Evolutionary conservation across 768 basidiomycete species (phyloP), one percentile per base, ranked within the genome.

Genomic region (Lactarius akahatsu): DNA sequence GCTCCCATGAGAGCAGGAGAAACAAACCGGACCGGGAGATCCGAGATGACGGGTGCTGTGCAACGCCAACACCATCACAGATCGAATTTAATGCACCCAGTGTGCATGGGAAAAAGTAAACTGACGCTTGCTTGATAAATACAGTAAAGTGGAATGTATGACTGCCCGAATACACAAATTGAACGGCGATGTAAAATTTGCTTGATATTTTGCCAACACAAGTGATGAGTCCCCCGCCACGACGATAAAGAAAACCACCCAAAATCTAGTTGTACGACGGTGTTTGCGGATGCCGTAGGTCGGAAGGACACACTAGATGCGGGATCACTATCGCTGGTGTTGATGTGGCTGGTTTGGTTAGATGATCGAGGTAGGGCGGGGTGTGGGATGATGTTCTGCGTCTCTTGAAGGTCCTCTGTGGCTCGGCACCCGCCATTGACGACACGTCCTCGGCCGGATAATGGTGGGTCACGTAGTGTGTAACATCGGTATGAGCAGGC

Each of bases 261-360:
- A 20, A 16, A 20, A 32, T 50, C 50, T 52, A 52, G 50, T 52
- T 28, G 23, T 57, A 50, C 6, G 10, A 30, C 50, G 18, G 57
- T 30, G 20, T 18, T 54, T 16, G 57, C 20, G 11, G 57, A 38
- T 16, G 38, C 2, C 10, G 41, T 45, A 18, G 62, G 15, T 60
- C 20, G 32, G 28, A 41, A 54, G 28, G 62, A 26, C 36, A 43
- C 15, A 1, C 38, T 0, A 67, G n/a, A 63, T 67, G 66, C 7
- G 66, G 66, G 15, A 67, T 67, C 5, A 67, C 52, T 52, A 67
- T 67, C 7, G 66, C 66, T 3, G 66, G 66, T 30, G 63, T 67
- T 32, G 62, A 63, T 10, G 54, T 32, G 11, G 41, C 4, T 11
- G 58, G 32, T 23, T 67, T 67, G 5, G 62, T 10, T 28, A 40